Percentiles rank a stretch among this genome's conserved stretches.
Evolutionary conservation across 495 filamentous ascomycete genomes (phyloP).

Genomic region (Penicillium pulvis): DNA sequence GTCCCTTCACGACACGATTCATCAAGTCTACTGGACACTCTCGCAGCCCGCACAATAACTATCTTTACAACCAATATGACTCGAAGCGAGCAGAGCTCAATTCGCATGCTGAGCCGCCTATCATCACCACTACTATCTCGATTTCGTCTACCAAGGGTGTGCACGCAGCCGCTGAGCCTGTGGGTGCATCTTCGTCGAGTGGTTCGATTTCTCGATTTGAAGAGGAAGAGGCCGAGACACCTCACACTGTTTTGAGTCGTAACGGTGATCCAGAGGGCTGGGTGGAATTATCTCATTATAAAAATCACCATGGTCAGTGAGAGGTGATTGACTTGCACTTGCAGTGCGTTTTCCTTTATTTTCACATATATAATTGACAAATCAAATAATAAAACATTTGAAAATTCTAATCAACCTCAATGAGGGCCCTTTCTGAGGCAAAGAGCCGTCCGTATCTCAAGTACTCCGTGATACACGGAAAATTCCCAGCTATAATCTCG

Average conservation of each 20-base stretch:
- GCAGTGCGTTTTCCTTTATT: not conserved
- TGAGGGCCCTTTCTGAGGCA: too few relatives aligned
- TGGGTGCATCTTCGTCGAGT: slow-evolving; percentile 6
- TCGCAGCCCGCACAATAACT: slow-evolving; percentile 11
- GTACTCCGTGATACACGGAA: too few relatives aligned
- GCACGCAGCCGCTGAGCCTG: slow-evolving; percentile 3
- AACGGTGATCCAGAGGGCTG: slow-evolving; percentile 20
- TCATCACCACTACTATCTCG: slow-evolving; percentile 27
- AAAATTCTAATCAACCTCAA: too few relatives aligned
- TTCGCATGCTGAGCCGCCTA: slow-evolving; percentile 12
- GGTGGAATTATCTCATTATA: slow-evolving; percentile 22
- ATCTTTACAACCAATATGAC: slow-evolving; percentile 6
- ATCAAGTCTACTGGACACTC: slow-evolving; percentile 21
- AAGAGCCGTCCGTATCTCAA: too few relatives aligned
- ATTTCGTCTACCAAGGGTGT: slow-evolving; percentile 21
- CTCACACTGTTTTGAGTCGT: slow-evolving; percentile 15
- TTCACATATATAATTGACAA: not conserved
- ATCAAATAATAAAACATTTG: too few relatives aligned
- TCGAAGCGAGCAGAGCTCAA: not conserved
- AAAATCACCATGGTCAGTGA: slow-evolving; percentile 10
- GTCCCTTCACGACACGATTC: slow-evolving; percentile 25
- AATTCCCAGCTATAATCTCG: too few relatives aligned
- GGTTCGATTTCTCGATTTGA: slow-evolving; percentile 12
- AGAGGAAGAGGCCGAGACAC: slow-evolving; percentile 14
- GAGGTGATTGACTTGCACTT: not conserved